Evolutionary conservation across 129 eudicot genomes (phyloP), one percentile per base, ranked within the genome.

Genomic region (Escallonia rubra): DNA sequence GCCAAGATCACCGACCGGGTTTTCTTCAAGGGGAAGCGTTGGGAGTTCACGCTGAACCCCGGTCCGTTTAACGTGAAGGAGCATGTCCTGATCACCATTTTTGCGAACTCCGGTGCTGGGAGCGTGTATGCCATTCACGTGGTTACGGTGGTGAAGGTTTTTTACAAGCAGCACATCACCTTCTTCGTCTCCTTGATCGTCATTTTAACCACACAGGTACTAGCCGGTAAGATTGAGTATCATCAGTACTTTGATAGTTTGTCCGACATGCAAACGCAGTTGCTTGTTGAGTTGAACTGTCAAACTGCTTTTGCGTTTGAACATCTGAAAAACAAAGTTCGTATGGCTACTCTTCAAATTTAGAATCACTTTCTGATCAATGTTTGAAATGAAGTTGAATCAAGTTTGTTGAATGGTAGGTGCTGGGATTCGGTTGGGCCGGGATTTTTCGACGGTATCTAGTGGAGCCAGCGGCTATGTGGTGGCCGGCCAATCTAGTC

Each of bases 401-500:
- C 3, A 0, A 23, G 34, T 23, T 23, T 23, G 34, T 66, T 65
- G 79, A 68, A 47, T 73, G 78, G 87, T 79, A 94, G 99, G 88
- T 94, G 67, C 46, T 94, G 64, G 99, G 99, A 9, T 94, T 94
- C 65, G 99, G 99, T 67, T 94, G 99, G 99, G 96, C 98, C 23
- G 98, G 98, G 1, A 84, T 93, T 62, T 93, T 84, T 85, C 81
- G 96, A 76, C 69, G 88, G 75, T 89, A 80, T 51, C 46, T 93
- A 49, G 98, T 93, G 76, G 98, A 93, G 72, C 98, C 98, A 43
- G 96, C 96, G 2, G 98, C 82, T 43, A 93, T 93, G 98, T 93
- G 98, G 98, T 93, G 98, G 98, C 98, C 98, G 12, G 78, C 96
- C 8, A 93, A 93, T 80, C 89, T 93, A 3, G 98, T 93, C 16